Evolutionary conservation across 306 rosid species (phyloP).

Genomic region (Chamaecrista fasciculata): DNA sequence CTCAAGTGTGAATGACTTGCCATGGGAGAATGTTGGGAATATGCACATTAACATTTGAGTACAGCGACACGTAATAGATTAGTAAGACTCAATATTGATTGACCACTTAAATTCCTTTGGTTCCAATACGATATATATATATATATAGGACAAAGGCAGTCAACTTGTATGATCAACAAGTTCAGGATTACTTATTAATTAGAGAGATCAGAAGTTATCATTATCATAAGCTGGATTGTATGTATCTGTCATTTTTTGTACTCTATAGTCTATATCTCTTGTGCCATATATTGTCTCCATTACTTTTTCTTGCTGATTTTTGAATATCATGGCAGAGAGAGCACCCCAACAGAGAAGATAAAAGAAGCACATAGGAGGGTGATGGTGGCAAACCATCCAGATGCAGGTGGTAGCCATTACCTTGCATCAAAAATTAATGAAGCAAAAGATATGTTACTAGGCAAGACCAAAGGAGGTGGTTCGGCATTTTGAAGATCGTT

Average conservation of each 20-base stretch:
- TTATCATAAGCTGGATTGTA: too few species aligned
- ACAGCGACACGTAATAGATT: too few species aligned
- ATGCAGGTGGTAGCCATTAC: constrained; percentile 95
- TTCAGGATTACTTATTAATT: too few species aligned
- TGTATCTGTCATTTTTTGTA: too few species aligned
- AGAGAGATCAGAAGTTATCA: too few species aligned
- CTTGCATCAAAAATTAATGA: constrained; percentile 92
- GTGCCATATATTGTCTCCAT: neutral
- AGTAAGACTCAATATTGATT: too few species aligned
- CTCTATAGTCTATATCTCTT: neutral
- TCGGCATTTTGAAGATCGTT: constrained; percentile 64
- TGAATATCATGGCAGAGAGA: constrained; percentile 43
- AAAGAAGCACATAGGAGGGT: constrained; percentile 92
- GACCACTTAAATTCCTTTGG: too few species aligned
- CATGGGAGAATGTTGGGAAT: neutral
- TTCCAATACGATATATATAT: too few species aligned
- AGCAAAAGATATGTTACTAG: constrained; percentile 75
- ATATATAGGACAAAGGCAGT: too few species aligned
- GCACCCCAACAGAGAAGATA: constrained; percentile 60
- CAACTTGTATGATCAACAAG: too few species aligned
- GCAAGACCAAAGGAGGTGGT: constrained; percentile 57
- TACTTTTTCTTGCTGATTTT: constrained; percentile 13
- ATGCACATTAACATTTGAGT: too few species aligned
- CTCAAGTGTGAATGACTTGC: neutral
- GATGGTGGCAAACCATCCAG: constrained; percentile 97